These are phyloP conservation scores for Isabelozyma pseudorhagii DNA, from an alignment of 805 yeast species.

Conservation along the genomic window DNA sequence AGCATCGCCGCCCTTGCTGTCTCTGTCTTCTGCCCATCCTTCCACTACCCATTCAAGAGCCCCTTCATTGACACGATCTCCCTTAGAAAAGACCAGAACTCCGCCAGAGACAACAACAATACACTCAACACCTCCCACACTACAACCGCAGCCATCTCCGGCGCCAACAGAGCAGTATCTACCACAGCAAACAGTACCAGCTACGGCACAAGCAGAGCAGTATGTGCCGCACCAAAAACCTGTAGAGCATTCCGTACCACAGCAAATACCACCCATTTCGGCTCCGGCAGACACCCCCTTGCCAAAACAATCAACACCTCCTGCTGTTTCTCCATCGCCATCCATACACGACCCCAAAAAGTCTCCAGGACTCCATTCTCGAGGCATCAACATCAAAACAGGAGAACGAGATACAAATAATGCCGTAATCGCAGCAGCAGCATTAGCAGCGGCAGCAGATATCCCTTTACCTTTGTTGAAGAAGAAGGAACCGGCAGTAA, in stretches of 20 bases:
- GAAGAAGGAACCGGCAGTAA: conserved; percentile 10
- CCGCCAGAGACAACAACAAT: neutral
- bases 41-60: conserved; percentile 1
- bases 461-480: conserved; percentile 56
- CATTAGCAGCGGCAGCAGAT: conserved; percentile 78
- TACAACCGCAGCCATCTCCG: neutral
- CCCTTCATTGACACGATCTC: neutral
- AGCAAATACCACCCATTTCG: neutral
- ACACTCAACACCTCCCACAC: neutral
- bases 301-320: neutral
- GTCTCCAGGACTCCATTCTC: neutral
- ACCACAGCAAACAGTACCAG: too few species aligned
- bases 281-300: neutral
- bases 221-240: neutral
- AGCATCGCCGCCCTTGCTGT: conserved; percentile 1
- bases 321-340: neutral
- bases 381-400: conserved; percentile 7
- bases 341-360: neutral
- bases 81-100: neutral
- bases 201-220: neutral
- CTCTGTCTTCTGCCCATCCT: neutral
- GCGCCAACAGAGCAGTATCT: too few species aligned
- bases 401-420: conserved; percentile 38
- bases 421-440: conserved; percentile 79
- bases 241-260: neutral